Base-by-base conservation (phyloP, 1,284 basidiomycete genomes). In the Schizophyllum commune region DNA sequence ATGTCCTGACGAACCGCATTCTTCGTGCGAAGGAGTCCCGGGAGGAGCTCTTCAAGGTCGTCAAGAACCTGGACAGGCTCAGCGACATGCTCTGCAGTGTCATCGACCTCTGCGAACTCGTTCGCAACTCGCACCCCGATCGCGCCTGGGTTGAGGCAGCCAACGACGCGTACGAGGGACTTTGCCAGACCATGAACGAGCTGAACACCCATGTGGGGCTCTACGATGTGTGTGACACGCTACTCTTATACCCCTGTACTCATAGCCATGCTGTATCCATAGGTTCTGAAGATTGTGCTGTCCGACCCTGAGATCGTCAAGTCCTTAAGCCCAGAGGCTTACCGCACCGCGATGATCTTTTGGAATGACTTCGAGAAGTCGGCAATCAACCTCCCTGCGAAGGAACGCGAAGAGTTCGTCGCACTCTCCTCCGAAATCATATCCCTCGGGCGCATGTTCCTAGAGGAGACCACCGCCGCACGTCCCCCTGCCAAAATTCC, bases 101-200 rank as follows among this genome's bases (percentile, higher is more conserved):
- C 62, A 98, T 98, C 65, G 96, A 99, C 75, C 85, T 98, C 68
- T 92, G 94, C 61, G 96, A 99, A 73, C 83, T 98, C 56, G 82
- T 99, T 17, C 83, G 96, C 63, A 96, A 97, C 70, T 89, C 94
- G 0, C 95, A 98, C 77, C 96, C 96, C 0, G 92, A 96, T 68
- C 75, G 77, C 19, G 70, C 75, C 57, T 98, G 96, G 96, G 83
- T 92, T 9, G 81, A 84, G 22, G 89, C 88, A 60, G 92, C 94
- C 34, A 93, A 98, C 69, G 79, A 83, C 62, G 91, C 92, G 53
- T 98, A 98, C 73, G 94, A 96, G 74, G 86, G 85, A 62, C 79
- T 98, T 61, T 98, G 94, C 78, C 91, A 94, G 73, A 96, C 92
- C 74, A 98, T 99, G 96, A 98, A 98, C 75, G 88, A 92, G 52